A percentile compares a stretch with the other conserved stretches of the same genome.
These are phyloP conservation scores for Lactarius sanguifluus DNA, from an alignment of 768 basidiomycete genomes.

Conservation along the genomic window DNA sequence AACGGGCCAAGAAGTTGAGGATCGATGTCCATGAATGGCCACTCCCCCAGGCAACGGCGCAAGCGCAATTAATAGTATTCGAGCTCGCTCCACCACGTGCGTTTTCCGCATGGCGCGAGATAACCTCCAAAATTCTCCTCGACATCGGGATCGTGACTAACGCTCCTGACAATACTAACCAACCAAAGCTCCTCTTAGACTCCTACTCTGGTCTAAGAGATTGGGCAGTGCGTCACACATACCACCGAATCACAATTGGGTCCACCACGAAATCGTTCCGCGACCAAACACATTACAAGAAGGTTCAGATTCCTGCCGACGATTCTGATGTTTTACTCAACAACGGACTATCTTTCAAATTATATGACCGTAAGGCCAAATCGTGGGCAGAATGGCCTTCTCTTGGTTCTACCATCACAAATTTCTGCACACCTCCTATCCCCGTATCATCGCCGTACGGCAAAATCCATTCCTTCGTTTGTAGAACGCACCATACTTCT, in stretches of 20 bases:
- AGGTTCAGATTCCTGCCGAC: not conserved
- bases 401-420: no score
- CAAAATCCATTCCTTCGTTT: not conserved
- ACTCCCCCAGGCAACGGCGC: not conserved
- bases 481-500: slow-evolving; percentile 31
- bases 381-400: not conserved
- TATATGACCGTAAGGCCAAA: not conserved
- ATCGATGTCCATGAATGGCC: slow-evolving; percentile 9
- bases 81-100: not conserved
- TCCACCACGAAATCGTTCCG: not conserved
- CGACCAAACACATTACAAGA: slow-evolving; percentile 6
- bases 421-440: not conserved
- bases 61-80: not conserved
- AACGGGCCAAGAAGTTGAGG: not conserved
- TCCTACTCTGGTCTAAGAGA: not conserved
- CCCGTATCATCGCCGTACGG: not conserved
- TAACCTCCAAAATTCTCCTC: not conserved
- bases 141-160: not conserved
- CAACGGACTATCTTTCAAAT: not conserved
- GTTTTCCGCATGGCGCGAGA: slow-evolving; percentile 7
- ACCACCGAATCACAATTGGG: slow-evolving; percentile 6
- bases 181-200: not conserved
- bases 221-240: not conserved
- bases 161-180: no score
- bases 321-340: not conserved